These are phyloP conservation scores for Aureobasidium sp. DNA, from an alignment of 2,329 filamentous ascomycete species.

Conservation along the genomic window DNA sequence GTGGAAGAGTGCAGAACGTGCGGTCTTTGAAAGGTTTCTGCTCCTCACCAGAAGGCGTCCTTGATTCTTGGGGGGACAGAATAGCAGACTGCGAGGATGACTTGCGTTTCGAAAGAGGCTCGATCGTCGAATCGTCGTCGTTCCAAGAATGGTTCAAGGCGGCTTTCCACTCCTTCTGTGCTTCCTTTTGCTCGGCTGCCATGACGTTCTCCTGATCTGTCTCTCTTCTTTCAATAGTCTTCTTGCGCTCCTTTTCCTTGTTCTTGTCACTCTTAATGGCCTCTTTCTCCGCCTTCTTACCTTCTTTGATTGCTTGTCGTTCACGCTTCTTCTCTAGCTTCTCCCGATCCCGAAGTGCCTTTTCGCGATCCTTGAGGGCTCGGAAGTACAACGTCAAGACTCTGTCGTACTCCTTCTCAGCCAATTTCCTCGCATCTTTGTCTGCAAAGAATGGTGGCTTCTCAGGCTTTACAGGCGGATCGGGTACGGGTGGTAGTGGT, in stretches of 20 bases:
- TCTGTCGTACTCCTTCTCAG: slow-evolving; percentile 58
- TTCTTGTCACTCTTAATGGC: slow-evolving; percentile 26
- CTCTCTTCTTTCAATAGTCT: background rate
- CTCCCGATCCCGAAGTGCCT: slow-evolving; percentile 52
- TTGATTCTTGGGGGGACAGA: background rate
- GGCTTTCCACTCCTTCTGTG: slow-evolving; percentile 9
- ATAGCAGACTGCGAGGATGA: slow-evolving; percentile 1
- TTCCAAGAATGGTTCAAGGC: slow-evolving; percentile 6
- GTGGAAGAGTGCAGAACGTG: slow-evolving; percentile 71
- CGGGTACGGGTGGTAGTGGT: slow-evolving; percentile 39
- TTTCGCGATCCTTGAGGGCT: slow-evolving; percentile 58
- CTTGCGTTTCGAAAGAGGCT: background rate
- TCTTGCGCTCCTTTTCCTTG: slow-evolving; percentile 20
- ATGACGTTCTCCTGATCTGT: background rate
- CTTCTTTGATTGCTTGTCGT: slow-evolving; percentile 18
- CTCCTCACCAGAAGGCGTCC: background rate
- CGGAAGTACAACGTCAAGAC: slow-evolving; percentile 56
- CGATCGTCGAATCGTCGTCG: slow-evolving; percentile 5
- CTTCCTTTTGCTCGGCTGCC: background rate
- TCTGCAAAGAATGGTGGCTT: slow-evolving; percentile 54
- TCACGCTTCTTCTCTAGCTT: slow-evolving; percentile 45
- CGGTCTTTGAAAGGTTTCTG: slow-evolving; percentile 44
- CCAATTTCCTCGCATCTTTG: slow-evolving; percentile 57
- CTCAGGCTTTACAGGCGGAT: slow-evolving; percentile 41
- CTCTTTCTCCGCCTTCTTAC: slow-evolving; percentile 27